Percentiles rank a stretch among this genome's conserved stretches.
These are phyloP conservation scores for Rasamsonia emersonii DNA, from an alignment of 2,329 filamentous ascomycete species.

Conservation along the genomic window DNA sequence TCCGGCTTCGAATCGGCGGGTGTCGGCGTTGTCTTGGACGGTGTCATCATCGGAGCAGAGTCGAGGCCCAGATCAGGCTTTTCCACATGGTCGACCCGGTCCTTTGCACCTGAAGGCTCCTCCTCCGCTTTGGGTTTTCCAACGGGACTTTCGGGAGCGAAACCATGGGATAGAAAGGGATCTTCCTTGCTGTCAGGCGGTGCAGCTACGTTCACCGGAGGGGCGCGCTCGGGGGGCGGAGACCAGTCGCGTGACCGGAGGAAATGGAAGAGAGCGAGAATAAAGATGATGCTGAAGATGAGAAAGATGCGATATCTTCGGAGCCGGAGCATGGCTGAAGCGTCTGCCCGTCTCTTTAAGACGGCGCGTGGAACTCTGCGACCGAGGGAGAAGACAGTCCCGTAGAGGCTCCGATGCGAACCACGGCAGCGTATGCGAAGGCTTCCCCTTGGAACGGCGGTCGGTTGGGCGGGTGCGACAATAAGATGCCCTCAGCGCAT, in stretches of 20 bases:
- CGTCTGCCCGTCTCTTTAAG: no score
- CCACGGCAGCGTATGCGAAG: no score
- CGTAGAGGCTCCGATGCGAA: no score
- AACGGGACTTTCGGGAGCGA: conserved; percentile 3
- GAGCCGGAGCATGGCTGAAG: conserved; percentile 41
- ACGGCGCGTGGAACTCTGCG: no score
- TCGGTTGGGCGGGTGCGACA: no score
- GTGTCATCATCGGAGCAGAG: neutral
- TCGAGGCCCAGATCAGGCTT: neutral
- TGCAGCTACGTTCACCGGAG: conserved; percentile 11
- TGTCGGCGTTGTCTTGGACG: conserved; percentile 1
- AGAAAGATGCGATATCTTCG: conserved; percentile 42
- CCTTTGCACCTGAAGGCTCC: neutral
- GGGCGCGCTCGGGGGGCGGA: conserved; percentile 9
- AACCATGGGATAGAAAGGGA: conserved; percentile 10
- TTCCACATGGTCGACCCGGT: neutral
- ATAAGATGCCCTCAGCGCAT: no score
- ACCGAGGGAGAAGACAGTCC: no score
- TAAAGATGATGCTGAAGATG: conserved; percentile 34
- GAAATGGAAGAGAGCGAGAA: conserved; percentile 45
- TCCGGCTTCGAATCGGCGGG: neutral
- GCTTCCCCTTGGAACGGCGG: no score
- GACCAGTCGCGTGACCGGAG: conserved; percentile 35
- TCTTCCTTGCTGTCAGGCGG: conserved; percentile 2
- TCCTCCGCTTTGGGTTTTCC: neutral